Conservation (phyloP, 768 basidiomycete species). For the Hortiboletus flavorubellus region DNA sequence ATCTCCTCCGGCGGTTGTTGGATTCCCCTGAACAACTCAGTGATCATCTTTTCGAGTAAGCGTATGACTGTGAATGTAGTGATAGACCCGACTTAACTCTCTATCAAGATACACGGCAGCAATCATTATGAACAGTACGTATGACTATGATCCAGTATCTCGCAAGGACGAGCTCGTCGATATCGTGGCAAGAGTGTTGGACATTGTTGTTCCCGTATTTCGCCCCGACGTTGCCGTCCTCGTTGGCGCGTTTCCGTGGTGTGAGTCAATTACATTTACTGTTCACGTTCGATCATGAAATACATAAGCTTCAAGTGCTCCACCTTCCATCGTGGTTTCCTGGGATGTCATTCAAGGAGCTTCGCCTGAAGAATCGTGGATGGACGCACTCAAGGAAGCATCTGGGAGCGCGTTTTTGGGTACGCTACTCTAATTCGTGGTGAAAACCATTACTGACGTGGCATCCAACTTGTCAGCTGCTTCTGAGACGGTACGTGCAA, state of each 20-base stretch:
- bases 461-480: not conserved
- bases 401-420: constrained; percentile 6
- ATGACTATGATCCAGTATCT: not conserved
- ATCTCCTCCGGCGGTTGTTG: constrained; percentile 1
- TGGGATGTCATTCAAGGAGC: not conserved
- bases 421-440: not conserved
- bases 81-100: too few relatives aligned
- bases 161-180: too few relatives aligned
- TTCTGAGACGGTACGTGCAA: constrained; percentile 1
- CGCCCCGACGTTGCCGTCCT: not conserved
- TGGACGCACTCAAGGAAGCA: not conserved
- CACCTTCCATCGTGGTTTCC: constrained; percentile 6
- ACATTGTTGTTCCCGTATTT: not conserved
- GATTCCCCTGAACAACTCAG: not conserved
- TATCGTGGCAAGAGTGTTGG: not conserved
- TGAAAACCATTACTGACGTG: not conserved
- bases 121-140: constrained; percentile 2
- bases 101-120: constrained; percentile 1
- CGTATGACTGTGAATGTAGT: not conserved
- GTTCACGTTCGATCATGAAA: not conserved
- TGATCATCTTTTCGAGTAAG: constrained; percentile 8
- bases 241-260: not conserved
- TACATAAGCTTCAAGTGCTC: not conserved
- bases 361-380: not conserved
- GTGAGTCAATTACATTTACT: not conserved